A percentile compares a stretch with the other conserved stretches of the same genome.
phyloP scores from a whole-genome alignment of 2,329 filamentous ascomycete genomes.

The Trichoderma semiorbis region DNA sequence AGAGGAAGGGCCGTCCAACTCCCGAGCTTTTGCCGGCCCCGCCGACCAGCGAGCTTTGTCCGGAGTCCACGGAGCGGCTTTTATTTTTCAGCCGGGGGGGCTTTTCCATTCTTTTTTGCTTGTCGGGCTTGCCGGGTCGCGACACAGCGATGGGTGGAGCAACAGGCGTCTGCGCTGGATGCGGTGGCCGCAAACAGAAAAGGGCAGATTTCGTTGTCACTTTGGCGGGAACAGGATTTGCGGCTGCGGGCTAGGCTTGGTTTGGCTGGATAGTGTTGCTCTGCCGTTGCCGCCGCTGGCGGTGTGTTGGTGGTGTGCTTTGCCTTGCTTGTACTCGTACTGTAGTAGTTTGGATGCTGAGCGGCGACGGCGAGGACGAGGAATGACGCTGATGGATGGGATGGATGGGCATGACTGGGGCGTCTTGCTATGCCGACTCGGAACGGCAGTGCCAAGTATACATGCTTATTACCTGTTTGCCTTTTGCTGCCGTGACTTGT shows the following conservation, averaged over 20 bases:
- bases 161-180: background rate
- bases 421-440: slow-evolving; percentile 8
- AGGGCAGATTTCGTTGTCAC: background rate
- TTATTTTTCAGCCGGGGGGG: slow-evolving; percentile 5
- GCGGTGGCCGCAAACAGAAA: slow-evolving; percentile 13
- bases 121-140: slow-evolving; percentile 10
- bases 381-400: slow-evolving; percentile 8
- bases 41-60: slow-evolving; percentile 6
- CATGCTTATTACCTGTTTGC: background rate
- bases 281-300: slow-evolving; percentile 11
- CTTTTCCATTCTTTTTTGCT: background rate
- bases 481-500: background rate
- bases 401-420: background rate
- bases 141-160: background rate
- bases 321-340: background rate
- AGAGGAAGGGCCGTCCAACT: background rate
- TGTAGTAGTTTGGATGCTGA: background rate
- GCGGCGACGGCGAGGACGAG: slow-evolving; percentile 10
- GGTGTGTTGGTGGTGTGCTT: slow-evolving; percentile 1
- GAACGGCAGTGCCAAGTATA: background rate
- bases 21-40: slow-evolving; percentile 11
- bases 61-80: slow-evolving; percentile 20
- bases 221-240: background rate
- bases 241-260: background rate
- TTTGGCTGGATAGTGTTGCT: background rate